Evolutionary conservation across 2,329 filamentous ascomycete genomes (phyloP), one percentile per base, ranked within the genome.

Genomic region (Exophiala sideris): DNA sequence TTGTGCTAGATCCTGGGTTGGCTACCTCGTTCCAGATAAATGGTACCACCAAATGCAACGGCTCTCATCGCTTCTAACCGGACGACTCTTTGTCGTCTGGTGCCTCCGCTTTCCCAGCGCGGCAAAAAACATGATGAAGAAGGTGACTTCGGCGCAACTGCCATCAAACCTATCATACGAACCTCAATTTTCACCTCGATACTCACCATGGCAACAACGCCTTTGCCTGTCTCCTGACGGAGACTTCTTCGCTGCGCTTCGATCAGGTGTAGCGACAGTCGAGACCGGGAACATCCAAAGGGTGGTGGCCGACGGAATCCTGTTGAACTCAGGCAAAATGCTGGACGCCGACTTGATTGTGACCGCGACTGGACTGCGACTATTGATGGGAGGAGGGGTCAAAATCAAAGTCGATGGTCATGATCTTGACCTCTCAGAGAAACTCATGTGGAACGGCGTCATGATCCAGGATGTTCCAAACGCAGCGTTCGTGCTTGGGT

Each of bases 151-250:
- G 20, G 24, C 11, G 16, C 34, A 52, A 41, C 48, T 56, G 14
- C 48, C 52, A 20, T 3, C n/a, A 21, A 32, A 41, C 16, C 68
- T 82, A 34, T 76, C 80, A 2, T 67, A 79, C 34, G 78, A 85
- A 53, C 76, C 80, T 1, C 81, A 88, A 66, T 88, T 88, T 68
- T 79, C 77, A 6, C 85, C 85, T 0, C n/a, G n/a, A n/a, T n/a
- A n/a, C n/a, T n/a, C n/a, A n/a, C n/a, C n/a, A n/a, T n/a, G n/a
- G n/a, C n/a, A n/a, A n/a, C n/a, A n/a, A n/a, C n/a, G n/a, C n/a
- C 72, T 94, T 3, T 92, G 89, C 64, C 72, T 89, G 56, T 85
- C 74, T 12, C 81, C 81, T 0, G 76, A 83, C 52, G 79, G 77
- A 16, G 81, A 84, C 64, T 83, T 83, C 66, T 84, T 79, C 71